phyloP scores from a whole-genome alignment of 2,329 filamentous ascomycete genomes.

The Xylaria sp. region DNA sequence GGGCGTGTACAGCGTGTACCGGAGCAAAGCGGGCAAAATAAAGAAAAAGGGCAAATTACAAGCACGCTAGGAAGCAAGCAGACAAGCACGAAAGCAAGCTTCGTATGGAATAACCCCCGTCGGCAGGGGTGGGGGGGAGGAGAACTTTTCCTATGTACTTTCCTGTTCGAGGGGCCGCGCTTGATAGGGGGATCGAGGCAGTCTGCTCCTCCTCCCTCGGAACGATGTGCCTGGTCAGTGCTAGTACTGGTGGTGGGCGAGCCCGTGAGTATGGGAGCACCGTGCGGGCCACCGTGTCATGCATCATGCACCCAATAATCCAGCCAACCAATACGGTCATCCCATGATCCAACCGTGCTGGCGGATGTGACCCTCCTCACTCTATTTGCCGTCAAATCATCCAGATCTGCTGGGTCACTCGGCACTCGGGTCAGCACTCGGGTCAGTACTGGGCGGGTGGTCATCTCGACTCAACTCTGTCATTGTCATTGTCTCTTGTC shows the following conservation, averaged over 20 bases:
- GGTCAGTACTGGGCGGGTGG: slow-evolving; percentile 15
- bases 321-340: slow-evolving; percentile 15
- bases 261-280: slow-evolving; percentile 37
- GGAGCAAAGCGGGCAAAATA: slow-evolving; percentile 15
- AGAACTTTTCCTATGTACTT: slow-evolving; percentile 26
- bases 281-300: slow-evolving; percentile 33
- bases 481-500: background rate
- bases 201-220: slow-evolving; percentile 20
- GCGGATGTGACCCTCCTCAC: slow-evolving; percentile 13
- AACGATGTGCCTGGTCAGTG: slow-evolving; percentile 17
- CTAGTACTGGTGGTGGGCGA: slow-evolving; percentile 18
- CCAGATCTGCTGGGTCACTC: slow-evolving; percentile 32
- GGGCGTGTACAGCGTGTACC: background rate
- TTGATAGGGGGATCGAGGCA: slow-evolving; percentile 35
- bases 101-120: slow-evolving; percentile 29
- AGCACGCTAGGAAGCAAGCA: background rate
- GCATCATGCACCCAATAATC: slow-evolving; percentile 20
- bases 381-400: slow-evolving; percentile 30
- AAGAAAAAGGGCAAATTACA: slow-evolving; percentile 29
- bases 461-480: slow-evolving; percentile 8
- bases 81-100: slow-evolving; percentile 20
- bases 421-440: slow-evolving; percentile 13
- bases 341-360: slow-evolving; percentile 30
- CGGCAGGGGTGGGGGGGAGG: slow-evolving; percentile 24
- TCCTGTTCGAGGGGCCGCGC: slow-evolving; percentile 31